Evolutionary conservation across 1,139 yeast species (phyloP).

Genomic region (Yamadazyma trypodendri): DNA sequence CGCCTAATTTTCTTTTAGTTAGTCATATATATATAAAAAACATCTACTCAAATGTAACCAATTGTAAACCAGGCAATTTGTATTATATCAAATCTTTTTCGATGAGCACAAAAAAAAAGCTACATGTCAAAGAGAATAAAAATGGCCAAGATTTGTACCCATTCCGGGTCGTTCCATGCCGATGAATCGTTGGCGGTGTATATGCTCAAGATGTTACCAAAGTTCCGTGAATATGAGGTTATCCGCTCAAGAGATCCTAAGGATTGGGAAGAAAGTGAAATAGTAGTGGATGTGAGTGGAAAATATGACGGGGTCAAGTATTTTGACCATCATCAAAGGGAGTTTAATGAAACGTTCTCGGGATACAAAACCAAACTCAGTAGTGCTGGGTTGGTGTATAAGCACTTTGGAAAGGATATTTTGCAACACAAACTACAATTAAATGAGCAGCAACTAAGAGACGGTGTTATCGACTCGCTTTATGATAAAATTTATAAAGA

Average conservation of each 20-base stretch:
- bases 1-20: conserved; percentile 14
- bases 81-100: background rate
- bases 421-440: conserved; percentile 45
- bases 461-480: conserved; percentile 50
- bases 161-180: conserved; percentile 94
- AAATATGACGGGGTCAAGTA: conserved; percentile 82
- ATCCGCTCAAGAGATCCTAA: conserved; percentile 81
- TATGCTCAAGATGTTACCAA: conserved; percentile 74
- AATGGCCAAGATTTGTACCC: conserved; percentile 71
- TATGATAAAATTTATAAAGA: conserved; percentile 77
- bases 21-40: too few species aligned
- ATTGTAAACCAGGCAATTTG: background rate
- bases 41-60: too few species aligned
- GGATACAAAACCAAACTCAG: conserved; percentile 69
- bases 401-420: conserved; percentile 87
- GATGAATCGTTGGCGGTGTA: conserved; percentile 96
- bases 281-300: conserved; percentile 96
- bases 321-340: conserved; percentile 95
- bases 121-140: conserved; percentile 13
- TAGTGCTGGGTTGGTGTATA: conserved; percentile 91
- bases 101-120: conserved; percentile 4
- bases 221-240: conserved; percentile 62
- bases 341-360: conserved; percentile 38
- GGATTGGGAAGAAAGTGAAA: conserved; percentile 84
- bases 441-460: conserved; percentile 26